Base-by-base conservation (phyloP, 352 stramenopile genomes). In the Globisporangium camurandrum region DNA sequence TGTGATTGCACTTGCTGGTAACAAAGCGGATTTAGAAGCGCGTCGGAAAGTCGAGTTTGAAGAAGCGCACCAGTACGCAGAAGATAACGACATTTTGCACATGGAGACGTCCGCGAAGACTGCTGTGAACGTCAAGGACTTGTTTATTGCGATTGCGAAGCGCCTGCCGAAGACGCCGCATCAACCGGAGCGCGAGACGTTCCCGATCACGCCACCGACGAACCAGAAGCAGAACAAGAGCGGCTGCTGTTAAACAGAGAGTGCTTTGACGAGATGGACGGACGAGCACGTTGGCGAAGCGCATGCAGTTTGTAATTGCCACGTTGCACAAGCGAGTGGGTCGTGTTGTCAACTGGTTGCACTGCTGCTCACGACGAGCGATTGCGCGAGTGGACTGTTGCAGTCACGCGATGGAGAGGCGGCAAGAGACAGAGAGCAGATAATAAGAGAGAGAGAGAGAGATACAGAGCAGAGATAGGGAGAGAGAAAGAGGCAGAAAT, bases 31-130 rank as follows among this genome's bases (percentile, higher is more conserved):
- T 78, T 77, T 99, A 42, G 96, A 99, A 64, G 80, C 79, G 4
- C 86, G 96, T 46, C 92, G 97, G 49, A 98, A 98, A 75, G 95
- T 99, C 24, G 85, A 97, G 57, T 97, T 96, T 53, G 82, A 96
- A 57, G 96, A 99, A 57, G 97, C 97, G 10, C 92, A 98, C 61
- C 88, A 96, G 59, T 99, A 99, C 60, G 96, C 97, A 12, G 84
- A 97, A 61, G 94, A 99, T 64, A 99, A 99, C 66, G 93, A 96
- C 50, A 98, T 99, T 66, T 74, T 99, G 17, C 97, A 99, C 79
- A 95, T 99, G 79, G 97, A 99, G 62, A 99, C 97, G 40, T 99
- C 93, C 6, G 97, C 97, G 36, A 99, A 99, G 81, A 99, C 97
- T 49, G 92, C 95, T 3, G 96, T 97, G 55, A 99, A 99, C 69